These are phyloP conservation scores for Thuja plicata DNA, from an alignment of 83 land plant genomes.

Conservation along the genomic window DNA sequence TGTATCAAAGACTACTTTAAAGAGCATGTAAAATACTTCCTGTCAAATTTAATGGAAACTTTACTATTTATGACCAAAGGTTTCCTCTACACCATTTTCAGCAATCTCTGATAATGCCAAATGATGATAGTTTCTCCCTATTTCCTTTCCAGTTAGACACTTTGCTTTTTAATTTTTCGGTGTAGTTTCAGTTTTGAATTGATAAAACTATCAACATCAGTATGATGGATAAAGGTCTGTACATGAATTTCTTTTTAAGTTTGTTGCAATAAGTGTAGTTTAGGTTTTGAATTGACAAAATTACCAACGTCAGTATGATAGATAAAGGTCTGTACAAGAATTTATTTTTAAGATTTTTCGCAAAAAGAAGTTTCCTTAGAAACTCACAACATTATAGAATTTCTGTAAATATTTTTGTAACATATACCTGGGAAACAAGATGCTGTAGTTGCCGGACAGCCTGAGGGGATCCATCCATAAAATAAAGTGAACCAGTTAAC, in stretches of 20 bases:
- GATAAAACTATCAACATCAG: neutral
- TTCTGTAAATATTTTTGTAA: neutral
- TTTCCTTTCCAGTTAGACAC: neutral
- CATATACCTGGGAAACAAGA: conserved; percentile 78
- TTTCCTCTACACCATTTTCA: neutral
- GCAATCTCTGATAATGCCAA: neutral
- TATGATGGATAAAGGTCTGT: neutral
- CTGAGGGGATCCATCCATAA: conserved; percentile 91
- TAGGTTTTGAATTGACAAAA: no score
- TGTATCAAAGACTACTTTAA: neutral
- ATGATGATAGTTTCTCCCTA: neutral
- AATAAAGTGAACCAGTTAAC: conserved; percentile 81
- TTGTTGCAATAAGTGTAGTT: no score
- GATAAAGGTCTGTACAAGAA: no score
- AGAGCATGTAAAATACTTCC: neutral
- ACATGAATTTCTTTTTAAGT: no score
- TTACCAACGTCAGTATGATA: neutral
- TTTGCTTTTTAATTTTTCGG: neutral
- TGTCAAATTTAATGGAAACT: neutral
- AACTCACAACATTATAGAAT: neutral
- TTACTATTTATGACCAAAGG: neutral
- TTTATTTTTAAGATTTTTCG: neutral
- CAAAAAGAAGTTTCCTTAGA: neutral
- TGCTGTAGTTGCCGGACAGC: conserved; percentile 85
- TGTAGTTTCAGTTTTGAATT: neutral